Evolutionary conservation across 2,329 filamentous ascomycete genomes (phyloP), one percentile per base, ranked within the genome.

Genomic region (Aspergillus phoenicis): DNA sequence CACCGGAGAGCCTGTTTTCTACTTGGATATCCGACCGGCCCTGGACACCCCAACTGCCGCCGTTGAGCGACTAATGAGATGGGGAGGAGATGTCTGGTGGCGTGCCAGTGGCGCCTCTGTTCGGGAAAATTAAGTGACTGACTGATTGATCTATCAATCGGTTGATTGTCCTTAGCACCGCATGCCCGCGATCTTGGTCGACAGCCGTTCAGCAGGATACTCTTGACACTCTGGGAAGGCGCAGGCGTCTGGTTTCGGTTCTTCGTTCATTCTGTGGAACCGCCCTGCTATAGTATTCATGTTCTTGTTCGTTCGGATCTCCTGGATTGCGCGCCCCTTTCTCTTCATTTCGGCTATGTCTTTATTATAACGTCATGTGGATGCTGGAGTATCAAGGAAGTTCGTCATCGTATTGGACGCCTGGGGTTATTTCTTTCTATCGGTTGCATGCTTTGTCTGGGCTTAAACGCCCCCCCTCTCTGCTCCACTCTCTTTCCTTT

Each of bases 21-120:
- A 89, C 75, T 86, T 99, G 58, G 95, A 99, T 73, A 95, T 99
- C 20, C 85, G 95, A 64, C 95, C 95, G 1, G 95, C 95, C 3
- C 80, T 97, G 45, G 88, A 90, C 75, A 91, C 91, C 0, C 93
- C 93, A 3, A 89, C 86, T 1, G 89, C 89, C 26, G 90, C 92
- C 0, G 86, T 88, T 3, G 95, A 98, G 81, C 85, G 95, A 55
- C 78, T 93, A 62, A 87, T 97, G 73, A 83, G 93, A 71, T 98
- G 93, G 91, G 90, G 93, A 54, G 93, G 91, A 8, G 94, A 98
- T 77, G 85, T 96, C 8, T 99, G 95, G 95, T 97, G 91, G 88
- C 88, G 86, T 67, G 93, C 93, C 0, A 91, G 87, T 57, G 93
- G 93, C 0, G 91, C 87, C 11, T 85, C 85, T 59, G 87, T 84